Evolutionary conservation across 2,329 filamentous ascomycete species (phyloP), one percentile per base, ranked within the genome.

Genomic region (Trichoderma sp.): DNA sequence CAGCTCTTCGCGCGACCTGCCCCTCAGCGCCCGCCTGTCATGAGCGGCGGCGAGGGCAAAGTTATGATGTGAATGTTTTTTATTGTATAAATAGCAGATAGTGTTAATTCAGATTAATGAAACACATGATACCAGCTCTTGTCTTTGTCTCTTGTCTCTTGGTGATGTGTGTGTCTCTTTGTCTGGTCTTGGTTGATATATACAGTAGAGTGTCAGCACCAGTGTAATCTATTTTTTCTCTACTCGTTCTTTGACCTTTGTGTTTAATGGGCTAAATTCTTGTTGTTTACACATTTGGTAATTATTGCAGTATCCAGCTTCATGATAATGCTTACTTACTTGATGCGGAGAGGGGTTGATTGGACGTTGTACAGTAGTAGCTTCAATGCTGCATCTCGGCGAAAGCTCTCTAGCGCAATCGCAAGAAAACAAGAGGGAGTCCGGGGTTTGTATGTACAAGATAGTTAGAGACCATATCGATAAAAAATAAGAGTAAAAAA

Each of bases 1-100:
- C 3, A 81, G 84, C 74, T 88, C 86, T 76, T 89, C 87, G 71
- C 81, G 88, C 64, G 84, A 89, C 76, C 77, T 90, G 77, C 84
- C 84, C 1, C 81, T 89, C 39, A 76, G 73, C 20, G 78, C 78
- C 1, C 61, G 62, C 26, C 68, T 73, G 68, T 43, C 62, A 57
- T 73, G 50, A 71, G 71, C 59, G 13, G 34, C 53, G 23, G 47
- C 43, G n/a, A 62, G 57, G 57, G 15, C 32, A 66, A 32, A 55
- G 26, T 59, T 57, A 61, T 63, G 70, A 63, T 65, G 30, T 36
- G 47, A 69, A 69, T 69, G 67, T 69, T 50, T 68, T 65, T 59
- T 62, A 50, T 61, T 62, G 67, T 69, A 69, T 62, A 69, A 34
- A 62, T 69, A 69, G n/a, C 23, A 62, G 50, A 50, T 69, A 69